Evolutionary conservation across 371 early-diverging fungal species (phyloP).

Genomic region (Actinomortierella ambigua): DNA sequence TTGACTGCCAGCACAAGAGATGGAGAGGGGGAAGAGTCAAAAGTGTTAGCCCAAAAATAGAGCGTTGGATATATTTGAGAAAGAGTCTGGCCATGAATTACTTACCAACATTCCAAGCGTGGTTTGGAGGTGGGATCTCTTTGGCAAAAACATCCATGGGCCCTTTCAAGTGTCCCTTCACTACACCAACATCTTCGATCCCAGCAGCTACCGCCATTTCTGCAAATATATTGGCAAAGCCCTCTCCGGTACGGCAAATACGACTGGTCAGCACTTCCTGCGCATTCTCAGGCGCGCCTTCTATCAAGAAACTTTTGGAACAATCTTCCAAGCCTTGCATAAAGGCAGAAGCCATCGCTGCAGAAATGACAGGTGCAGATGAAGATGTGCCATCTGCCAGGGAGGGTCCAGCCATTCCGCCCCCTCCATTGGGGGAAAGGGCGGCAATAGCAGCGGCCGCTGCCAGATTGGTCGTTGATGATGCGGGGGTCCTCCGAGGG

Average conservation of each 20-base stretch:
- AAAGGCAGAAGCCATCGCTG: constrained; percentile 7
- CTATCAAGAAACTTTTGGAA: constrained; percentile 25
- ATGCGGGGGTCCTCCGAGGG: no score
- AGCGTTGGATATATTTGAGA: no score
- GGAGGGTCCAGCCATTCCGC: no score
- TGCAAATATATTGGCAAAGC: constrained; percentile 61
- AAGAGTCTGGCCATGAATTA: no score
- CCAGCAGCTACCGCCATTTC: constrained; percentile 64
- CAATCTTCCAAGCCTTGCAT: constrained; percentile 32
- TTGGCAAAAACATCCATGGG: constrained; percentile 40
- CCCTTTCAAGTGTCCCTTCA: constrained; percentile 63
- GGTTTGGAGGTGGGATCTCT: constrained; percentile 50
- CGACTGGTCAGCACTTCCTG: constrained; percentile 52
- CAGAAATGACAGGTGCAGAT: neutral
- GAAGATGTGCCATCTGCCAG: no score
- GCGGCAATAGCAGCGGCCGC: no score
- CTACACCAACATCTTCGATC: constrained; percentile 54
- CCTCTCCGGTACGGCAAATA: constrained; percentile 52
- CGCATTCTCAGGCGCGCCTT: constrained; percentile 45
- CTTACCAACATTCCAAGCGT: constrained; percentile 65
- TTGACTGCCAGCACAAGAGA: constrained; percentile 43
- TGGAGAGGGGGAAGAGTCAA: neutral
- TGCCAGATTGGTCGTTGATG: no score
- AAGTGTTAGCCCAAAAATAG: no score
- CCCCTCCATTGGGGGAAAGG: no score